Evolutionary conservation across 2,329 filamentous ascomycete species (phyloP), one percentile per base, ranked within the genome.

Genomic region (Cordyceps militaris): DNA sequence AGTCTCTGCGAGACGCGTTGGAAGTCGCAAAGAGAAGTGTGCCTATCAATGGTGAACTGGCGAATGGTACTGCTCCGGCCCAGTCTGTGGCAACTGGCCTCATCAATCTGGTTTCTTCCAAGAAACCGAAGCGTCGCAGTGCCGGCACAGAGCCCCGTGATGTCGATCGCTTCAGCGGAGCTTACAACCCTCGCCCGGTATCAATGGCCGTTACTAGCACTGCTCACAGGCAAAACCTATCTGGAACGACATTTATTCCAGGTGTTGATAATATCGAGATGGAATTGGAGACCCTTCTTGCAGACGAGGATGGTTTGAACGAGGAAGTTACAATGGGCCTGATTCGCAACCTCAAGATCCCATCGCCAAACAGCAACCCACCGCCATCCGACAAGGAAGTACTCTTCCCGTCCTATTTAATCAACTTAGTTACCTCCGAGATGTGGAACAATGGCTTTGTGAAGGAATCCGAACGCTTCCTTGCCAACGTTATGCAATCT

Each of bases 381-480:
- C 88, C 92, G 55, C 93, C 94, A 11, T 96, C 91, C 19, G 94
- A 99, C 75, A 99, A 99, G 78, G 94, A 99, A 73, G 93, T 99
- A 23, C 81, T 99, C 54, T 99, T 99, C 86, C 94, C 94, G 34
- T 93, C 94, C 10, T 99, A 97, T 73, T 86, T 99, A 66, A 99
- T 99, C 79, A 99, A 99, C 74, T 81, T 99, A 61, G 94, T 99
- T 62, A 99, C 94, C 13, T 97, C 92, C 16, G 94, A 99, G 77
- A 99, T 99, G 94, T 99, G 94, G 94, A 99, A 99, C 79, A 99
- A 99, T 67, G 94, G 94, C 48, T 99, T 97, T 70, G 94, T 99
- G 66, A 99, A 99, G 79, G 94, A 99, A 75, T 97, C 94, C 4
- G 94, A 99, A 75, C 89, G 93, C 57, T 99, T 99, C 83, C 81